Base-by-base conservation (phyloP, 371 early-diverging fungal species). In the Mortierella sp. region DNA sequence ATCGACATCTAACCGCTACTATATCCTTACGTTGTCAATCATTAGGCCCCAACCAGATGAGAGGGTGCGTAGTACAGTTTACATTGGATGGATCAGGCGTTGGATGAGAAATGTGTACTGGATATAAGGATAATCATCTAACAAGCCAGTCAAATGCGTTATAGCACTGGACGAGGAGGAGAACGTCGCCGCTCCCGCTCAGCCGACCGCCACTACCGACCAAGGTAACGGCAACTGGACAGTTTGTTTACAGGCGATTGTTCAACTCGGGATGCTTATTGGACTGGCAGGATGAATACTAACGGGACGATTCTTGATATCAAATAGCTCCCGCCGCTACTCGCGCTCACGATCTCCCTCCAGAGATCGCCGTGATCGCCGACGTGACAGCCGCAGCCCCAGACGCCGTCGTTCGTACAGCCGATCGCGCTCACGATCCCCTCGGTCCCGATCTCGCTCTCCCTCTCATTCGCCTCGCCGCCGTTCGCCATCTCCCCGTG, bases 341-440 rank as follows among this genome's bases (percentile, higher is more conserved):
- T 73, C 77, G 44, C 77, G 77, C 22, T 76, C 77, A 4, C 68
- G 78, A n/a, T 77, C 78, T 37, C 78, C 69, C 16, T 77, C 78
- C 22, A 65, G 64, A 16, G 77, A 76, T 29, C 78, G 73, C 39
- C 78, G 73, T 37, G 69, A 67, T 39, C 73, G 71, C 34, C 68
- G 72, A 19, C 71, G 68, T 7, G 72, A 68, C 40, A 70, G 77
- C 24, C 66, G 66, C 39, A 70, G 77, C 48, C 67, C 71, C 37
- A 44, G 34, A 14, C 72, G 68, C 45, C 71, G 72, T 64, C 64
- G 71, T 13, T 63, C 45, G 37, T 9, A 45, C 2, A 34, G 39
- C 41, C 68, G 63, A 47, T 72, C 73, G 2, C 78, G 78, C 50
- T 76, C 77, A n/a, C 63, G 70, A 50, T 53, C 67, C n/a, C 69